These are phyloP conservation scores for Beta vulgaris DNA, from an alignment of 148 eudicot genomes.

Conservation along the genomic window DNA sequence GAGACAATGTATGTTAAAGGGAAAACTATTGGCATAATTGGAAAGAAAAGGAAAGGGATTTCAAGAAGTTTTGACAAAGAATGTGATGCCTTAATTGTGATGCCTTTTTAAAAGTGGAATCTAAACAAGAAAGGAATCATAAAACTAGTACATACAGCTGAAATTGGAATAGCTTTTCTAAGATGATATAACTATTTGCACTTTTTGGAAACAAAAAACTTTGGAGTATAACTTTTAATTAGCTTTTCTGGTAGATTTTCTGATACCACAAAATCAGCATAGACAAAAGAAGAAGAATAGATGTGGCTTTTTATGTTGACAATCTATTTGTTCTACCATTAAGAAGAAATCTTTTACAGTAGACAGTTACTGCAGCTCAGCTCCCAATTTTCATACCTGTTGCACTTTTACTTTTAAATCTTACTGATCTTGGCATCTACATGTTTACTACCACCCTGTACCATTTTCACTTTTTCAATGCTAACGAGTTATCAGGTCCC, in stretches of 20 bases:
- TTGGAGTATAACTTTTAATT: neutral
- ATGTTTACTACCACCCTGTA: too few relatives aligned
- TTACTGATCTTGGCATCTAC: neutral
- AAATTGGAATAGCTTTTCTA: neutral
- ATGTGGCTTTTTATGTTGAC: constrained; percentile 1
- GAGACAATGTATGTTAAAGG: constrained; percentile 3
- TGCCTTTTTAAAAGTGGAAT: constrained; percentile 24
- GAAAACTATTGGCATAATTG: constrained; percentile 22
- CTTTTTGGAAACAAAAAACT: neutral
- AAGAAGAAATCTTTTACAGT: neutral
- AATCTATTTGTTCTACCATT: neutral
- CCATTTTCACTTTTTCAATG: too few relatives aligned
- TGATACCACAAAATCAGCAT: neutral
- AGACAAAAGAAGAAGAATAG: constrained; percentile 6
- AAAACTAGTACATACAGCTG: neutral
- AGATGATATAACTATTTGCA: neutral
- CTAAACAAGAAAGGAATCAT: constrained; percentile 42
- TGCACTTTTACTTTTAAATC: neutral
- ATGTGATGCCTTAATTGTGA: constrained; percentile 28
- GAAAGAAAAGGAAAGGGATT: constrained; percentile 36
- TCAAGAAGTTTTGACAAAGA: constrained; percentile 39
- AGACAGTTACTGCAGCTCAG: neutral
- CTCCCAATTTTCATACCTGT: neutral
- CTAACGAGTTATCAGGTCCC: too few relatives aligned
- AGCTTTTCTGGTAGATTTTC: neutral